These are phyloP conservation scores for Paramyrothecium sp. DNA, from an alignment of 2,329 filamentous ascomycete species.

Conservation along the genomic window DNA sequence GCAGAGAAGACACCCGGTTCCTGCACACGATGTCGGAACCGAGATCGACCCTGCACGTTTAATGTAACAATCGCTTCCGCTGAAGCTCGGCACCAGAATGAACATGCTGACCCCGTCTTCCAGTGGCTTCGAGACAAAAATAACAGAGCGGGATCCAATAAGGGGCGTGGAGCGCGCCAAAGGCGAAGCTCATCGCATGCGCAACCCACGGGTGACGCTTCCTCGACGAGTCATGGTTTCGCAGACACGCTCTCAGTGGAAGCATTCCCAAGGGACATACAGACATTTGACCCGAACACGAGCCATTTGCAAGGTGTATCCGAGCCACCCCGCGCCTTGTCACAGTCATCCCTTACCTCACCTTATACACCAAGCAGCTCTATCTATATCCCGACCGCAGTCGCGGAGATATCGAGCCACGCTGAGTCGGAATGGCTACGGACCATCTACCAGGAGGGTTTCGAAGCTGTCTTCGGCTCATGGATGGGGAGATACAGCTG, in stretches of 20 bases:
- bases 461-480: slow-evolving; percentile 38
- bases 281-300: too few relatives aligned
- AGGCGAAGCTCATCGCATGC: too few relatives aligned
- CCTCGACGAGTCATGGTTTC: too few relatives aligned
- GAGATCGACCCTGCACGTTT: slow-evolving; percentile 24
- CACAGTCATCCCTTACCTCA: neutral
- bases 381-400: slow-evolving; percentile 1
- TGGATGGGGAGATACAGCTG: slow-evolving; percentile 41
- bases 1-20: slow-evolving; percentile 62
- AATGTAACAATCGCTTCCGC: slow-evolving; percentile 14
- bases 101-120: neutral
- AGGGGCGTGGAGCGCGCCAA: too few relatives aligned
- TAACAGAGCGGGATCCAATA: slow-evolving; percentile 8
- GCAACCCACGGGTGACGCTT: too few relatives aligned
- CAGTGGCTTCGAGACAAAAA: slow-evolving; percentile 21
- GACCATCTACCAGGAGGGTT: slow-evolving; percentile 30
- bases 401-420: slow-evolving; percentile 5
- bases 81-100: neutral
- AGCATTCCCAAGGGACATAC: too few relatives aligned
- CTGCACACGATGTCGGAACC: slow-evolving; percentile 57
- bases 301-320: too few relatives aligned
- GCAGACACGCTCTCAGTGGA: too few relatives aligned
- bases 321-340: too few relatives aligned
- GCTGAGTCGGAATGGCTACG: slow-evolving; percentile 20
- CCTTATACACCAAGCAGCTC: neutral